A percentile compares a stretch with the other conserved stretches of the same genome.
phyloP scores from a whole-genome alignment of 352 stramenopile genomes.

The Globisporangium emineosum region DNA sequence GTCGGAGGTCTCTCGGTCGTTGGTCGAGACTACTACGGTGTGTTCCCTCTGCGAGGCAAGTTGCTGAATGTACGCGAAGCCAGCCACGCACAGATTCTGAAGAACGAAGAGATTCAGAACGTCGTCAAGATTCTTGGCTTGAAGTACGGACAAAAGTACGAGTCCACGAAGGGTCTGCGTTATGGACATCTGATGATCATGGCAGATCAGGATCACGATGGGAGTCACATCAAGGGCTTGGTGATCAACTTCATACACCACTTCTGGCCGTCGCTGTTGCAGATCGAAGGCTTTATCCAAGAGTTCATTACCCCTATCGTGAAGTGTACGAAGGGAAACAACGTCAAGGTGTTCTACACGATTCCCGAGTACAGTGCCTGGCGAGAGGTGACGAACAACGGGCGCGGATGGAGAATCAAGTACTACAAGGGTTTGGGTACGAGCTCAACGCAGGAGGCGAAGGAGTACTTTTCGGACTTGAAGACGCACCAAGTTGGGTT shows the following conservation, averaged over 20 bases:
- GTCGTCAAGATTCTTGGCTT: conserved; percentile 97
- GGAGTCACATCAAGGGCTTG: conserved; percentile 98
- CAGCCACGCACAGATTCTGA: conserved; percentile 93
- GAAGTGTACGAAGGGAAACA: conserved; percentile 92
- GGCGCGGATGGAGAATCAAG: conserved; percentile 96
- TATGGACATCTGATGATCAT: conserved; percentile 99
- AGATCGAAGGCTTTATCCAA: conserved; percentile 87
- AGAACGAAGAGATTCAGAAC: conserved; percentile 98
- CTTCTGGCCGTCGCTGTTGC: conserved; percentile 97
- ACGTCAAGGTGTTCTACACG: conserved; percentile 93
- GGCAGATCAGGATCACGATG: conserved; percentile 99
- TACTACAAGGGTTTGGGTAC: conserved; percentile 99
- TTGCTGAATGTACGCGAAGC: conserved; percentile 99
- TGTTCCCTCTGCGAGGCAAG: conserved; percentile 98
- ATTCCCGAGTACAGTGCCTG: conserved; percentile 96
- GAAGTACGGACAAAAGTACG: conserved; percentile 94
- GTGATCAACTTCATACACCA: conserved; percentile 99
- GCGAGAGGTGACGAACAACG: conserved; percentile 84
- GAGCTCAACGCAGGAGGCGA: conserved; percentile 95
- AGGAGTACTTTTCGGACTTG: conserved; percentile 97
- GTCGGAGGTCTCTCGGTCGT: conserved; percentile 96
- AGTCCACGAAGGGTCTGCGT: conserved; percentile 83
- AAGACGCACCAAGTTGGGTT: conserved; percentile 93
- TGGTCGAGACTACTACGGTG: conserved; percentile 95
- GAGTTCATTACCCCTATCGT: conserved; percentile 98